These are phyloP conservation scores for Peribolospora baueri DNA, from an alignment of 768 basidiomycete species.

Conservation along the genomic window DNA sequence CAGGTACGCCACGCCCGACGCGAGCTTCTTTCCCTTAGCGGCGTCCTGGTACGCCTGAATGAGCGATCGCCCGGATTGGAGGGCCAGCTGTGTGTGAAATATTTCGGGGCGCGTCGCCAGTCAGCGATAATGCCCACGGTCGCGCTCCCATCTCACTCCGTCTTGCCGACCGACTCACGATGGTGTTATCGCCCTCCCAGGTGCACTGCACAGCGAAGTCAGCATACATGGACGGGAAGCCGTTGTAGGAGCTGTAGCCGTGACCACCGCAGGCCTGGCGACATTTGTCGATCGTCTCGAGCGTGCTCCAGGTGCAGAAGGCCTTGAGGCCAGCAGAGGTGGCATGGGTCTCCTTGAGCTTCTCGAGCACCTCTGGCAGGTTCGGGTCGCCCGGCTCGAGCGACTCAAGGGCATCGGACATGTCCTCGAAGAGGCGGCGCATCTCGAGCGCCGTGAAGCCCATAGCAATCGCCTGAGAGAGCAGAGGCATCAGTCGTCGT, in stretches of 20 bases:
- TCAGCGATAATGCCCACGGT: not conserved
- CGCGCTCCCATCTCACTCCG: not conserved
- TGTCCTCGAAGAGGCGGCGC: constrained; percentile 4
- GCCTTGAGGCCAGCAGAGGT: constrained; percentile 25
- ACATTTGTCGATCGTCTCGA: constrained; percentile 25
- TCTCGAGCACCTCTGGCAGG: constrained; percentile 20
- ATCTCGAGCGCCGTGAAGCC: constrained; percentile 16
- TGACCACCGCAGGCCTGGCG: constrained; percentile 24
- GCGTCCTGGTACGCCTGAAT: constrained; percentile 16
- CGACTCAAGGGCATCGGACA: constrained; percentile 16
- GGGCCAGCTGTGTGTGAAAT: constrained; percentile 4
- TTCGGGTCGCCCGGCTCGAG: constrained; percentile 20
- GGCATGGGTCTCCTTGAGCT: constrained; percentile 25
- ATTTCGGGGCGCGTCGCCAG: not conserved
- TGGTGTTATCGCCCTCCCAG: constrained; percentile 26
- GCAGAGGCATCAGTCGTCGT: constrained; percentile 16
- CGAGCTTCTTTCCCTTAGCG: constrained; percentile 18
- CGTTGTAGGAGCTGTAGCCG: constrained; percentile 22
- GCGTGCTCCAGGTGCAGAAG: constrained; percentile 25
- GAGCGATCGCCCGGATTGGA: constrained; percentile 12
- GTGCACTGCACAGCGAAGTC: constrained; percentile 24
- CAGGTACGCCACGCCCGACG: constrained; percentile 23
- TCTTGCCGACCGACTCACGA: constrained; percentile 1
- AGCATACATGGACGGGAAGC: constrained; percentile 17
- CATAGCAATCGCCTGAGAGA: constrained; percentile 16